Conservation (phyloP, 2,329 filamentous ascomycete genomes). For the Plenodomus tracheiphilus region DNA sequence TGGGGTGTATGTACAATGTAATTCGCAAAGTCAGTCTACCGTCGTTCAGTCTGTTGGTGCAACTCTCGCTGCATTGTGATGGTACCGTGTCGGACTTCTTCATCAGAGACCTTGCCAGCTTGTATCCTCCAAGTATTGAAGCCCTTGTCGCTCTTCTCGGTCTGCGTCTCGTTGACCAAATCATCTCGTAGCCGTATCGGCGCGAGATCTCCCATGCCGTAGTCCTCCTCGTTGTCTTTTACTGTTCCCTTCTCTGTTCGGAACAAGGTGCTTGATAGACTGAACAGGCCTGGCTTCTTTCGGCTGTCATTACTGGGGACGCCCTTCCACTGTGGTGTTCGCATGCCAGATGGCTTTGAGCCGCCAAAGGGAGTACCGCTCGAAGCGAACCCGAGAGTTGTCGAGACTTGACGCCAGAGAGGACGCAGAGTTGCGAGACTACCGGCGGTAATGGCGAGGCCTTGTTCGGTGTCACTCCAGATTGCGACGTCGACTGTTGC, state of each 20-base stretch:
- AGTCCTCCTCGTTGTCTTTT: conserved; percentile 24
- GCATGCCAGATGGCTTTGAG: conserved; percentile 16
- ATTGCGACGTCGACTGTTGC: conserved; percentile 44
- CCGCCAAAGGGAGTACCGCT: conserved; percentile 9
- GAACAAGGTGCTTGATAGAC: conserved; percentile 26
- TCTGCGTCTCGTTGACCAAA: conserved; percentile 16
- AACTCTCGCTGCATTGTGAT: conserved; percentile 36
- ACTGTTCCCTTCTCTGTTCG: conserved; percentile 22
- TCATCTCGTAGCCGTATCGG: conserved; percentile 36
- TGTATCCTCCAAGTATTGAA: conserved; percentile 37
- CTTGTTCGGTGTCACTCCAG: conserved; percentile 44
- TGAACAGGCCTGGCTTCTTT: conserved; percentile 25
- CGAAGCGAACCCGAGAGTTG: conserved; percentile 24
- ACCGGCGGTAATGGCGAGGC: conserved; percentile 42
- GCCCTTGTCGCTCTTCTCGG: conserved; percentile 26
- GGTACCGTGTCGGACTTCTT: conserved; percentile 21
- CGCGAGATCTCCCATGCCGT: conserved; percentile 24
- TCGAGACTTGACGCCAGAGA: conserved; percentile 33
- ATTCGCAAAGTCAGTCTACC: not conserved
- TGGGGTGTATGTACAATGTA: not conserved
- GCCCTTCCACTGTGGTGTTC: conserved; percentile 24
- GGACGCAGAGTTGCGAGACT: conserved; percentile 43
- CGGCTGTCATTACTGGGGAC: conserved; percentile 11
- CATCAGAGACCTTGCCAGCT: conserved; percentile 31
- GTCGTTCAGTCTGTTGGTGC: conserved; percentile 20